These are phyloP conservation scores for Debaryomyces nepalensis DNA, from an alignment of 1,139 yeast species.

Conservation along the genomic window DNA sequence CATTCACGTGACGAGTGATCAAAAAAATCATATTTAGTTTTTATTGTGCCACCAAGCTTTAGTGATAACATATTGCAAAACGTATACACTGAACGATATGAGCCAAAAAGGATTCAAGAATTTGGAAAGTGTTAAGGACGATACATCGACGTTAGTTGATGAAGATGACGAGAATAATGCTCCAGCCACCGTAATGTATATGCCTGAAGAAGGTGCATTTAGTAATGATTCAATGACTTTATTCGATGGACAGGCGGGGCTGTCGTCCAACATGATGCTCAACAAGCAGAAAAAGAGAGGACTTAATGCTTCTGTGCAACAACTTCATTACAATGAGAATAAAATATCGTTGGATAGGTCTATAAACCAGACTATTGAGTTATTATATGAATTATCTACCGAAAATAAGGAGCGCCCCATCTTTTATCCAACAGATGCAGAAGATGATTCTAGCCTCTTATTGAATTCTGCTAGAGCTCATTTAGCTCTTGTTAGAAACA, in stretches of 20 bases:
- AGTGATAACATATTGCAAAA: not conserved
- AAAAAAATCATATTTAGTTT: constrained; percentile 1
- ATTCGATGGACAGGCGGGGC: constrained; percentile 33
- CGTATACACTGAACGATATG: constrained; percentile 12
- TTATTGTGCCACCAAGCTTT: constrained; percentile 2
- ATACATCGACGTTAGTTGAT: constrained; percentile 22
- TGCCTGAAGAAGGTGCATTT: constrained; percentile 37
- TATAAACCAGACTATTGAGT: constrained; percentile 58
- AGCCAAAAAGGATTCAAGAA: constrained; percentile 15
- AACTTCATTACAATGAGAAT: constrained; percentile 71
- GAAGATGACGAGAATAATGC: constrained; percentile 11
- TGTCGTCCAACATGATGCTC: constrained; percentile 18
- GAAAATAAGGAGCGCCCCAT: constrained; percentile 67
- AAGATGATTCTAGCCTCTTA: constrained; percentile 37
- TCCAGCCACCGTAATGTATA: constrained; percentile 38
- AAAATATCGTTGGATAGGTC: constrained; percentile 64
- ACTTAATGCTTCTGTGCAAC: constrained; percentile 58
- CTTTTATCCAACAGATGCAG: constrained; percentile 60
- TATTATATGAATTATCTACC: constrained; percentile 56
- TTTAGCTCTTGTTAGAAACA: constrained; percentile 55
- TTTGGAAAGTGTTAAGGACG: constrained; percentile 21
- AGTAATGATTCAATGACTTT: constrained; percentile 32
- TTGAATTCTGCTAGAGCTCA: constrained; percentile 54
- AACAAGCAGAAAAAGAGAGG: constrained; percentile 16
- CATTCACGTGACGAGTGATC: not conserved